Evolutionary conservation across 305 asterid species (phyloP).

Genomic region (Euphrasia arctica): DNA sequence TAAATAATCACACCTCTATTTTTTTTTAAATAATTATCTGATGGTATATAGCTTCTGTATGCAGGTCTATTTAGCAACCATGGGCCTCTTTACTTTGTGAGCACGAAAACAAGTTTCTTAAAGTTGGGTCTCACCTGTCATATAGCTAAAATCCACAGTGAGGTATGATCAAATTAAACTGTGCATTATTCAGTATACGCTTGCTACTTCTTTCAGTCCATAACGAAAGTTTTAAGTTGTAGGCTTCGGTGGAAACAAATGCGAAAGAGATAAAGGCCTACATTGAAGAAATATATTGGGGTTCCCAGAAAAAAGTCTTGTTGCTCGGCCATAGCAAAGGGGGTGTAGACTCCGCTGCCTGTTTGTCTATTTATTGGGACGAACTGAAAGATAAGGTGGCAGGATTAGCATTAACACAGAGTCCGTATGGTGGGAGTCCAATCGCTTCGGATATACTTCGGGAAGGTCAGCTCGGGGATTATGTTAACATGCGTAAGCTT

Average conservation of each 20-base stretch:
- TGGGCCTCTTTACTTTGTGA: conserved; percentile 87
- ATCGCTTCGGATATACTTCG: conserved; percentile 90
- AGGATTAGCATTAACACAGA: conserved; percentile 85
- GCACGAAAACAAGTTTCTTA: conserved; percentile 68
- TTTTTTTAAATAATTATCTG: not conserved
- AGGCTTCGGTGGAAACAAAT: conserved; percentile 91
- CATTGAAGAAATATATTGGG: conserved; percentile 91
- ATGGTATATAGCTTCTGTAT: conserved; percentile 6
- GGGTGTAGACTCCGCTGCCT: conserved; percentile 91
- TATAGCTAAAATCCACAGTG: conserved; percentile 96
- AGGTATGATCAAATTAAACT: conserved; percentile 46
- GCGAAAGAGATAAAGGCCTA: conserved; percentile 89
- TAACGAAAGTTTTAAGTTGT: conserved; percentile 33
- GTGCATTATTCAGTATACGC: conserved; percentile 7
- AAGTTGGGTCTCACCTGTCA: conserved; percentile 95
- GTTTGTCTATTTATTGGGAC: conserved; percentile 84
- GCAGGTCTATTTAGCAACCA: conserved; percentile 98
- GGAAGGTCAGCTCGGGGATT: conserved; percentile 97
- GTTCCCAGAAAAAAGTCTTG: conserved; percentile 72
- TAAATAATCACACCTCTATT: too few relatives aligned
- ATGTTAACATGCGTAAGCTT: conserved; percentile 81
- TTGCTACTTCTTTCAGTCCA: conserved; percentile 13
- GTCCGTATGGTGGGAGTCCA: conserved; percentile 98
- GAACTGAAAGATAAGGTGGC: conserved; percentile 91
- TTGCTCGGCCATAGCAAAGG: conserved; percentile 98